These are phyloP conservation scores for Rubroboletus pulcherrimus DNA, from an alignment of 768 basidiomycete genomes.

Conservation along the genomic window DNA sequence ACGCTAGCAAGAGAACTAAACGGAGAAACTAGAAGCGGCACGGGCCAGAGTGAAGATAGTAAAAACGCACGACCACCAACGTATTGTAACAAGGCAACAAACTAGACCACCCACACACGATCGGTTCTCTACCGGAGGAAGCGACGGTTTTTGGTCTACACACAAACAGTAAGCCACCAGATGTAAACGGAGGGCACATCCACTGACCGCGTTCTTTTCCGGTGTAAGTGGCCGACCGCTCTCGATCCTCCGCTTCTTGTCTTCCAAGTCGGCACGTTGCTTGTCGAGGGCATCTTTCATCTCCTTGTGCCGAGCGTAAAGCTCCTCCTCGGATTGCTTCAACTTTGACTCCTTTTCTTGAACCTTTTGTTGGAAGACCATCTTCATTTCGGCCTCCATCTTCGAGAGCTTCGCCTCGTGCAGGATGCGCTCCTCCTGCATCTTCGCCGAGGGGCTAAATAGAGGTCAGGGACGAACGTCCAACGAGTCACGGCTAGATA, in stretches of 20 bases:
- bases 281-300: slow-evolving; percentile 99
- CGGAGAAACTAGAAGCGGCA: slow-evolving; percentile 37
- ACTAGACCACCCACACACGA: slow-evolving; percentile 12
- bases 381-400: slow-evolving; percentile 99
- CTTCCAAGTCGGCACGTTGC: slow-evolving; percentile 92
- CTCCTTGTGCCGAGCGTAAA: slow-evolving; percentile 97
- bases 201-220: slow-evolving; percentile 81
- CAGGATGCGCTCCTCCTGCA: slow-evolving; percentile 92
- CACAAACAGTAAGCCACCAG: slow-evolving; percentile 8
- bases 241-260: slow-evolving; percentile 96
- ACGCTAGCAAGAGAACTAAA: slow-evolving; percentile 40
- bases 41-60: slow-evolving; percentile 25
- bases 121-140: slow-evolving; percentile 32
- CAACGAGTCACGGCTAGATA: slow-evolving; percentile 7
- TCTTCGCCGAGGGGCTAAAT: slow-evolving; percentile 85
- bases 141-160: slow-evolving; percentile 35
- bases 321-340: slow-evolving; percentile 98
- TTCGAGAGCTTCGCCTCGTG: slow-evolving; percentile 98
- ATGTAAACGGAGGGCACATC: slow-evolving; percentile 1
- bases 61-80: slow-evolving; percentile 26
- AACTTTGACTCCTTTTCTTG: slow-evolving; percentile 99
- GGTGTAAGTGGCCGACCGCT: slow-evolving; percentile 92
- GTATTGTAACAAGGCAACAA: slow-evolving; percentile 31
- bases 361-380: slow-evolving; percentile 99
- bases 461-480: slow-evolving; percentile 13